Conservation (phyloP, 139 green algal species). For the Ostreobium quekettii region DNA sequence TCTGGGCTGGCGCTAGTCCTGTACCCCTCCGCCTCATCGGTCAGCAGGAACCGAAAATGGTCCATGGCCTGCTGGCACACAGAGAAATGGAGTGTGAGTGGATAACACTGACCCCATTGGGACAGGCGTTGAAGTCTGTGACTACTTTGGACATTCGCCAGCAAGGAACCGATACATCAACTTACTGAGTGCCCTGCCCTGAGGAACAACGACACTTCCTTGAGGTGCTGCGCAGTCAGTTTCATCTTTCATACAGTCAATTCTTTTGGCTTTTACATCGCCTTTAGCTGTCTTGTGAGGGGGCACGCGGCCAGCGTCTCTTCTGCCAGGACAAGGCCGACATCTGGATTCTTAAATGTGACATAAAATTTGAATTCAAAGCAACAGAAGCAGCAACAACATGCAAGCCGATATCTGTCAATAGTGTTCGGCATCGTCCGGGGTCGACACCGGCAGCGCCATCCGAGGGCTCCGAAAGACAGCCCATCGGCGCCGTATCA, state of each 20-base stretch:
- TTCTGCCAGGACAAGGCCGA: background rate
- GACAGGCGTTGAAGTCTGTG: background rate
- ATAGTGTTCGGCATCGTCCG: background rate
- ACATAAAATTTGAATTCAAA: background rate
- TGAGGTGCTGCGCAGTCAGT: background rate
- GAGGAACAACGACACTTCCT: background rate
- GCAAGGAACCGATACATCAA: background rate
- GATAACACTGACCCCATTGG: background rate
- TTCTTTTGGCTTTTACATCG: too few relatives aligned
- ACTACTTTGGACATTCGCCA: background rate
- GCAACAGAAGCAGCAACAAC: conserved; percentile 1
- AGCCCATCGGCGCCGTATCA: conserved; percentile 22
- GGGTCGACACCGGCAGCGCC: background rate
- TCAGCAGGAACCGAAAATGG: conserved; percentile 63
- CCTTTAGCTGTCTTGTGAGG: too few relatives aligned
- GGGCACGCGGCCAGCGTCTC: too few relatives aligned
- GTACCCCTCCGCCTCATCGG: conserved; percentile 62
- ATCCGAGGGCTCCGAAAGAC: background rate
- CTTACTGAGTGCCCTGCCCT: background rate
- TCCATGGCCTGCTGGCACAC: conserved; percentile 56
- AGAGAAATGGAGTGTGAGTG: background rate
- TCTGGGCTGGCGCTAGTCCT: conserved; percentile 67
- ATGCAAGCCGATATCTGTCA: background rate
- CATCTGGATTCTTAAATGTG: too few relatives aligned
- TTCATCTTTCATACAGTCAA: too few relatives aligned